Evolutionary conservation across 1,139 yeast species (phyloP).

Genomic region (Suhomyces atakaporum): DNA sequence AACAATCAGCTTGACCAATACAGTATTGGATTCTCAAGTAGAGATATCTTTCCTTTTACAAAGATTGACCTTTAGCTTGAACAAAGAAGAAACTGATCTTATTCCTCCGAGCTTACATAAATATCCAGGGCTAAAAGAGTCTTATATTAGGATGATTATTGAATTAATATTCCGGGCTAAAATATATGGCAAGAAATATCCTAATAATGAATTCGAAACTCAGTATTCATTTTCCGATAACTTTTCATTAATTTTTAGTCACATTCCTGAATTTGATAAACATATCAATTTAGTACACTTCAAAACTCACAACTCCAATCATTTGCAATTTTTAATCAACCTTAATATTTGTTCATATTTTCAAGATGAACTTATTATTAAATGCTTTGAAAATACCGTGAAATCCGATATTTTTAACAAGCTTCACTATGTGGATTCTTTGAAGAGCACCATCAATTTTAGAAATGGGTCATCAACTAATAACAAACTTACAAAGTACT

Average conservation of each 20-base stretch:
- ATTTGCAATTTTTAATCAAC: conserved; percentile 41
- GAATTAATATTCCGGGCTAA: conserved; percentile 53
- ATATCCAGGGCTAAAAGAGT: conserved; percentile 39
- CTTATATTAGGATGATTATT: conserved; percentile 49
- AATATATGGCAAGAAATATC: conserved; percentile 15
- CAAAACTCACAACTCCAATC: conserved; percentile 27
- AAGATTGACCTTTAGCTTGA: conserved; percentile 46
- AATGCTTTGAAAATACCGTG: conserved; percentile 59
- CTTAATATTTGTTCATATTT: conserved; percentile 63
- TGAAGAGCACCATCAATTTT: conserved; percentile 25
- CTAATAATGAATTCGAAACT: conserved; percentile 35
- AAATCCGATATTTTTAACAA: conserved; percentile 54
- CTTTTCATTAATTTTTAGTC: conserved; percentile 35
- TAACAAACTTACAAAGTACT: conserved; percentile 43
- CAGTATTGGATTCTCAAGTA: conserved; percentile 53
- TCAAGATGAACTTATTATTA: conserved; percentile 60
- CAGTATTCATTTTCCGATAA: conserved; percentile 43
- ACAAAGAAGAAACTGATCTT: conserved; percentile 43
- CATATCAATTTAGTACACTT: conserved; percentile 28
- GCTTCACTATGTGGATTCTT: conserved; percentile 71
- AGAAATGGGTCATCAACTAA: conserved; percentile 16
- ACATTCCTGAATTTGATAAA: conserved; percentile 48
- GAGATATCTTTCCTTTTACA: conserved; percentile 54
- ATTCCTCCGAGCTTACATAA: conserved; percentile 57
- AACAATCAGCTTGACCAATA: conserved; percentile 52